These are phyloP conservation scores for Massospora cicadina DNA, from an alignment of 371 early-diverging fungal genomes.

Conservation along the genomic window DNA sequence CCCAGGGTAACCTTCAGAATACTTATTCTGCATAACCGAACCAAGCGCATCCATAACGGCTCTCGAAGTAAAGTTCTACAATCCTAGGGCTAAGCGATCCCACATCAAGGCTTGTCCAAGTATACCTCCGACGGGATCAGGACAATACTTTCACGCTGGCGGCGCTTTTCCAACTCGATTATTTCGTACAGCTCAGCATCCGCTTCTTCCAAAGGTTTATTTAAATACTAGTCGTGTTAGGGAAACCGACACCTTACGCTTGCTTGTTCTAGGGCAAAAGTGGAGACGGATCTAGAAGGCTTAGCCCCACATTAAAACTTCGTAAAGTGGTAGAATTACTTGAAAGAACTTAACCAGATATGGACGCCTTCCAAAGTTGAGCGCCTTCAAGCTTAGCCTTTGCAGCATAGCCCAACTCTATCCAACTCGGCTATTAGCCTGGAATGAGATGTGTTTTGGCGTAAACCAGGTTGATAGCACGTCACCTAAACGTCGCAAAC, in stretches of 20 bases:
- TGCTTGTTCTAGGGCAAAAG: not conserved
- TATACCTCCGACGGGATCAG: slow-evolving; percentile 92
- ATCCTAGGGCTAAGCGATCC: no score
- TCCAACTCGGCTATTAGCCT: no score
- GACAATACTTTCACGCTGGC: slow-evolving; percentile 86
- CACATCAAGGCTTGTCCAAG: no score
- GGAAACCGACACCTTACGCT: not conserved
- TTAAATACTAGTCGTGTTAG: slow-evolving; percentile 13
- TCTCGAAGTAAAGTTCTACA: slow-evolving; percentile 91
- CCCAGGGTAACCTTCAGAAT: slow-evolving; percentile 97
- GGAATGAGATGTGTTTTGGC: no score
- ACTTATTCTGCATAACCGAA: slow-evolving; percentile 98
- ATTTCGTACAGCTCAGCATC: slow-evolving; percentile 93
- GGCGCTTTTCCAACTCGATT: slow-evolving; percentile 87
- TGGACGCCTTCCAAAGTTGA: no score
- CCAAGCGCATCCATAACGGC: slow-evolving; percentile 95
- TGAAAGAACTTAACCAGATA: no score
- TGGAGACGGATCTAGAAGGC: not conserved
- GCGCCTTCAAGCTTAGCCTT: no score
- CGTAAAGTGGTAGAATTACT: no score
- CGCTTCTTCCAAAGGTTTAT: slow-evolving; percentile 37
- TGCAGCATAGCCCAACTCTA: no score
- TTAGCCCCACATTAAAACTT: no score
- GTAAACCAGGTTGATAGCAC: no score
- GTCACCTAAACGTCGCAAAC: no score